Evolutionary conservation across 1,284 basidiomycete genomes (phyloP), one percentile per base, ranked within the genome.

Genomic region (Sanghuangporus baumii): DNA sequence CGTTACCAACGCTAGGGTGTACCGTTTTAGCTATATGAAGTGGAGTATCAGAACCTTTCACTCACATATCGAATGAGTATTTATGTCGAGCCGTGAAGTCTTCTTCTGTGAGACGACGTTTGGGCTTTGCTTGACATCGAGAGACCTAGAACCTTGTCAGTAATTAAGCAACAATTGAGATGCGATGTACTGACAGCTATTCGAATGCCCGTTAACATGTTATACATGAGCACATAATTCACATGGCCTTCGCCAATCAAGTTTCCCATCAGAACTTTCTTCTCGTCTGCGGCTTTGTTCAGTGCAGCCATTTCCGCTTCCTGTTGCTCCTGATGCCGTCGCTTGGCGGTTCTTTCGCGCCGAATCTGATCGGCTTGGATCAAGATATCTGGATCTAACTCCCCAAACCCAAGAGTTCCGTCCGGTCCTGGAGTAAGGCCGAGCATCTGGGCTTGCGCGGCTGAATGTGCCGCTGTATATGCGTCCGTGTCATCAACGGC

Each of bases 181-280:
- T 60, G 37, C 38, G 50, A 23, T 11, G 41, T 1, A 84, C 89
- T 71, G 69, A 93, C 94, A 55, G 91, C 96, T 69, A 96, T 96
- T 38, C 96, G 88, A 67, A 99, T 98, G 5, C 96, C 96, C 3
- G 96, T 99, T 70, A 99, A 82, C 96, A 99, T 99, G 79, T 99
- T 98, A 80, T 98, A 99, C 96, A 98, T 98, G 71, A 99, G 79
- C 65, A 98, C 93, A 70, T 98, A 99, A 78, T 99, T 99, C 74
- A 90, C 95, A 75, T 99, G 96, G 69, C 89, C 96, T 73, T 98
- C 96, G 43, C 93, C 93, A 66, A 99, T 98, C 68, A 98, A 75
- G 73, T 98, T 98, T 8, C 96, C 96, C 0, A 98, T 93, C 11
- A 97, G 77, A 11, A 91, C 90, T 60, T 79, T 77, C 55, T 84